Conservation (phyloP, 306 rosid species). For the Castanospermum australe region DNA sequence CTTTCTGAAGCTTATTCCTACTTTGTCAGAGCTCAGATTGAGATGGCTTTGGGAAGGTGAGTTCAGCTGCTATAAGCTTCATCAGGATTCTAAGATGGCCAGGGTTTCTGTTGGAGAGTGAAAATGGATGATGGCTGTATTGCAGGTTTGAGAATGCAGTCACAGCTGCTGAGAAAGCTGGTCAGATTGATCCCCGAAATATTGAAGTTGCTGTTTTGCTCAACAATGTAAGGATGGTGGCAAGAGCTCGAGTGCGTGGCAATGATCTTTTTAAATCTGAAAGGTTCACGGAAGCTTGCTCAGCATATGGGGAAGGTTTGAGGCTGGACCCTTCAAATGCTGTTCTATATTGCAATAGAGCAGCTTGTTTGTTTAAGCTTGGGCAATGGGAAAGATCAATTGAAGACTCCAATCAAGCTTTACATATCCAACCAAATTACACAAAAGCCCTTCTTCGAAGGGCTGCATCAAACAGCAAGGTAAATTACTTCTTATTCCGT, state of each 20-base stretch:
- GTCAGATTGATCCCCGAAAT: constrained; percentile 62
- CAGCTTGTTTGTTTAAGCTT: constrained; percentile 96
- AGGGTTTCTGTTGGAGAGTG: constrained; percentile 49
- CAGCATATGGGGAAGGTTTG: constrained; percentile 90
- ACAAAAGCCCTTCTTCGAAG: constrained; percentile 93
- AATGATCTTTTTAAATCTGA: constrained; percentile 92
- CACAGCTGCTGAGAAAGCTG: constrained; percentile 80
- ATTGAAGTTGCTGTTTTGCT: constrained; percentile 72
- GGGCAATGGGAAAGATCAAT: constrained; percentile 84
- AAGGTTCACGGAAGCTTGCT: constrained; percentile 88
- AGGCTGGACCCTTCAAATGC: constrained; percentile 78
- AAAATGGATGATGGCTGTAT: constrained; percentile 61
- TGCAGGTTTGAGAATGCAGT: constrained; percentile 99
- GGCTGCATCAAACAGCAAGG: constrained; percentile 92
- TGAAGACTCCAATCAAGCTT: constrained; percentile 88
- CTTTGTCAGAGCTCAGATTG: constrained; percentile 74
- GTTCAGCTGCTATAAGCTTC: constrained; percentile 43
- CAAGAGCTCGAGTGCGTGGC: constrained; percentile 87
- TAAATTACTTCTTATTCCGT: constrained; percentile 20
- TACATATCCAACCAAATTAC: constrained; percentile 74
- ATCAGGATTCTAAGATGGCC: constrained; percentile 20
- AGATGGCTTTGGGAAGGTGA: constrained; percentile 96
- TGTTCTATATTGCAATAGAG: constrained; percentile 89
- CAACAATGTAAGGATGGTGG: constrained; percentile 71
- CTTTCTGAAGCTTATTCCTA: constrained; percentile 71